Evolutionary conservation across 352 stramenopile genomes (phyloP), one percentile per base, ranked within the genome.

Genomic region (Thalassiosira livingstoniorum): DNA sequence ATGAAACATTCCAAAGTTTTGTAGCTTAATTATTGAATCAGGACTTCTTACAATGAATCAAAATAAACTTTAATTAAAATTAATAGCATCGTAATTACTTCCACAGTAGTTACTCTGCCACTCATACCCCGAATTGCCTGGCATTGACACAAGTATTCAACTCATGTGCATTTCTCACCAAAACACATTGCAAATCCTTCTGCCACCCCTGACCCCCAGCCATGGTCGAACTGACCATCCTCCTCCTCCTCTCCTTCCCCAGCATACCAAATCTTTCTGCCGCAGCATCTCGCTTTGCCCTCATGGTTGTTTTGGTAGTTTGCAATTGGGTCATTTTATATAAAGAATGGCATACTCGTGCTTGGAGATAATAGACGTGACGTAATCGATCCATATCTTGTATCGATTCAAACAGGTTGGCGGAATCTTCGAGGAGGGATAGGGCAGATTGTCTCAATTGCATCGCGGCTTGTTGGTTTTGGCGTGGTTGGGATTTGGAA

Each of bases 301-400:
- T 18, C 4, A 29, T 58, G 47, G 79, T 53, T n/a, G n/a, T n/a
- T n/a, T n/a, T n/a, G n/a, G n/a, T n/a, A n/a, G n/a, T n/a, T n/a
- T n/a, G n/a, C n/a, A n/a, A n/a, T n/a, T n/a, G n/a, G 5, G 61
- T 58, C 34, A 68, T 45, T 29, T 23, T 39, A 2, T 80, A 63
- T 55, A 86, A 51, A 27, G 61, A 57, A 58, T 82, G 69, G 45
- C 67, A 85, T 23, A 90, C 60, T 23, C 75, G 57, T 43, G 86
- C 80, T 75, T 88, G 72, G 60, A 93, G 74, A 75, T 92, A 93
- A 51, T 81, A 91, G 11, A 87, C 75, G 39, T 91, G 75, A 51
- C 53, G 57, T 45, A 93, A 67, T 71, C 77, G 37, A 25, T 71
- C 23, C 25, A 84, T 58, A 72, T 93, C 86, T 31, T 91, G 76